Conservation (phyloP, 2,329 filamentous ascomycete species). For the Colletotrichum plurivorum region DNA sequence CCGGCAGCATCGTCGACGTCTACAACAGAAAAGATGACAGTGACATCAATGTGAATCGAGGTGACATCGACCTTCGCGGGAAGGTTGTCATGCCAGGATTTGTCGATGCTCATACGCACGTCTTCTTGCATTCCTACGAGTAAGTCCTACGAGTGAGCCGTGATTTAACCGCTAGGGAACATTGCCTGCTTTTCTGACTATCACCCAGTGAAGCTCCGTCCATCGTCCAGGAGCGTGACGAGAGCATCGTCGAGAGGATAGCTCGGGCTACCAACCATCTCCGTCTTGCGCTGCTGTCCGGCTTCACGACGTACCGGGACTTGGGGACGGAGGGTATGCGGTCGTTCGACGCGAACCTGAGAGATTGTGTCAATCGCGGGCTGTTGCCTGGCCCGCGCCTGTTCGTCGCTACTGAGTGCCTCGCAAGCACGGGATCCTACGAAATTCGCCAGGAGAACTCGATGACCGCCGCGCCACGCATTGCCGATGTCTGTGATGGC, state of each 20-base stretch:
- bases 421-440: slow-evolving; percentile 65
- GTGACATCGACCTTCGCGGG: slow-evolving; percentile 68
- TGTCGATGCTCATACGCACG: slow-evolving; percentile 69
- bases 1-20: slow-evolving; percentile 57
- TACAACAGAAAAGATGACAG: slow-evolving; percentile 45
- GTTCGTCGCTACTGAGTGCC: slow-evolving; percentile 66
- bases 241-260: slow-evolving; percentile 69
- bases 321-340: slow-evolving; percentile 67
- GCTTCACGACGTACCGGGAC: slow-evolving; percentile 72
- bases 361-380: slow-evolving; percentile 68
- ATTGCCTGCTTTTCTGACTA: slow-evolving; percentile 3
- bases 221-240: slow-evolving; percentile 68
- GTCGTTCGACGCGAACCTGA: slow-evolving; percentile 64
- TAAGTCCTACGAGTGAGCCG: slow-evolving; percentile 56
- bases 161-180: too few relatives aligned
- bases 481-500: slow-evolving; percentile 62
- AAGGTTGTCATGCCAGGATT: slow-evolving; percentile 66
- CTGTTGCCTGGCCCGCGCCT: slow-evolving; percentile 68
- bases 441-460: slow-evolving; percentile 63
- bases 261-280: slow-evolving; percentile 68
- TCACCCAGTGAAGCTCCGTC: slow-evolving; percentile 31
- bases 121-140: slow-evolving; percentile 67
- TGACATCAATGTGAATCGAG: slow-evolving; percentile 46
- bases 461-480: slow-evolving; percentile 47
- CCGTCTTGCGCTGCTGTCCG: slow-evolving; percentile 66